These are phyloP conservation scores for Solanum microdontum DNA, from an alignment of 257 asterid species.

Conservation along the genomic window DNA sequence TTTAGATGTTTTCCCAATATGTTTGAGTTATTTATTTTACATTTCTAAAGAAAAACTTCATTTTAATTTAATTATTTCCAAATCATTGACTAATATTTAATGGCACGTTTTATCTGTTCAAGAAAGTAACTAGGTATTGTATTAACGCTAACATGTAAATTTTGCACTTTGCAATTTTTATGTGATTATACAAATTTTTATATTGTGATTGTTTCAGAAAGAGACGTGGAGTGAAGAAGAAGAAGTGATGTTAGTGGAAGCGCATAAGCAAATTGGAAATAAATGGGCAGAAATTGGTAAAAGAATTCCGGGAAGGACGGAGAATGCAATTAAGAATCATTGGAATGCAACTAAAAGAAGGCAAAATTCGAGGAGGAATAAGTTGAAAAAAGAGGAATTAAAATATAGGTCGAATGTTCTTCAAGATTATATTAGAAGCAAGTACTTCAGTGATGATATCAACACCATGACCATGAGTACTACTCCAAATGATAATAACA, in stretches of 20 bases:
- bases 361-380: slow-evolving; percentile 34
- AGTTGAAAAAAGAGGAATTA: slow-evolving; percentile 8
- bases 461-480: neutral
- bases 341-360: slow-evolving; percentile 70
- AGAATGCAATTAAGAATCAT: slow-evolving; percentile 74
- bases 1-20: neutral
- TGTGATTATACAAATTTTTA: slow-evolving; percentile 1
- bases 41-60: neutral
- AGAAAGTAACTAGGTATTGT: neutral
- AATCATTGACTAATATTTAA: neutral
- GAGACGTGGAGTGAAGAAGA: slow-evolving; percentile 63
- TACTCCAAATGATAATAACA: neutral
- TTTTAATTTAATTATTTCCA: neutral
- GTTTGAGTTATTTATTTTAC: neutral
- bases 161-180: neutral
- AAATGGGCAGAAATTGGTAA: slow-evolving; percentile 74
- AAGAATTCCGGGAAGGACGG: slow-evolving; percentile 59
- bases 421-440: slow-evolving; percentile 44
- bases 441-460: slow-evolving; percentile 1
- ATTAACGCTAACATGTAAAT: neutral
- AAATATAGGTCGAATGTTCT: slow-evolving; percentile 22
- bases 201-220: slow-evolving; percentile 26
- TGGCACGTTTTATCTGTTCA: neutral
- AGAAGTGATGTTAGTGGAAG: slow-evolving; percentile 45
- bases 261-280: slow-evolving; percentile 46